These are phyloP conservation scores for Mycothermus thermophilus DNA, from an alignment of 495 filamentous ascomycete genomes.

Conservation along the genomic window DNA sequence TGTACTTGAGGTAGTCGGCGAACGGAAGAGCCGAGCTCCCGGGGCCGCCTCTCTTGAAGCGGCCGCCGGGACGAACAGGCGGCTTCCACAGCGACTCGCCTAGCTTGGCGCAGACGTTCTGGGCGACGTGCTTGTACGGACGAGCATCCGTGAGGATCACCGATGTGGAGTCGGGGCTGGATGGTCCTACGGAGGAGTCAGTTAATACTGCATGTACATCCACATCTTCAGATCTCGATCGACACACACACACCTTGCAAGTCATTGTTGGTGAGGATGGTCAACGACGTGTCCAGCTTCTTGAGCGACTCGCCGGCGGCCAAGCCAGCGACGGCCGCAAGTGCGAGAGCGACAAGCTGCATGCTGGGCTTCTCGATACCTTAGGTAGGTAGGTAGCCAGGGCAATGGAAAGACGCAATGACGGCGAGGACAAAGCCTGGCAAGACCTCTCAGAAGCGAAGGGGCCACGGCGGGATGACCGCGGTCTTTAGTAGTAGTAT, in stretches of 20 bases:
- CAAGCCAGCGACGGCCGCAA: slow-evolving; percentile 7
- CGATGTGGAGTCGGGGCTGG: slow-evolving; percentile 25
- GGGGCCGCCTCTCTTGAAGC: slow-evolving; percentile 15
- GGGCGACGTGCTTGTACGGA: slow-evolving; percentile 4
- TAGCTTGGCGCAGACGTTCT: slow-evolving; percentile 9
- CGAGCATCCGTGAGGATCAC: slow-evolving; percentile 25
- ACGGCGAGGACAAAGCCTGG: not conserved
- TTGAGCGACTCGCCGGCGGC: slow-evolving; percentile 18
- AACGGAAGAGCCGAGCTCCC: slow-evolving; percentile 15
- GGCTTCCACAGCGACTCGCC: slow-evolving; percentile 32
- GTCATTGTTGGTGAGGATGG: slow-evolving; percentile 27
- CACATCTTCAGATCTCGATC: too few relatives aligned
- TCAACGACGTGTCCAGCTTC: slow-evolving; percentile 23
- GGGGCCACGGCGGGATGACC: too few relatives aligned
- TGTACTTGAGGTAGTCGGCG: slow-evolving; percentile 28
- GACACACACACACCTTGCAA: slow-evolving; percentile 27
- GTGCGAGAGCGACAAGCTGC: slow-evolving; percentile 2
- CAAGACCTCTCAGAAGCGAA: too few relatives aligned
- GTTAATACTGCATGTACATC: too few relatives aligned
- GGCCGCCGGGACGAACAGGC: too few relatives aligned
- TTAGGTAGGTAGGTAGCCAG: too few relatives aligned
- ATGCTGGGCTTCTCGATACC: too few relatives aligned
- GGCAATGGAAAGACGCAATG: not conserved
- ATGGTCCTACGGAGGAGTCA: slow-evolving; percentile 18
- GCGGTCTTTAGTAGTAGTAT: slow-evolving; percentile 1